Evolutionary conservation across 345 rosid genomes (phyloP), one percentile per base, ranked within the genome.

Genomic region (Salix koriyanagi): DNA sequence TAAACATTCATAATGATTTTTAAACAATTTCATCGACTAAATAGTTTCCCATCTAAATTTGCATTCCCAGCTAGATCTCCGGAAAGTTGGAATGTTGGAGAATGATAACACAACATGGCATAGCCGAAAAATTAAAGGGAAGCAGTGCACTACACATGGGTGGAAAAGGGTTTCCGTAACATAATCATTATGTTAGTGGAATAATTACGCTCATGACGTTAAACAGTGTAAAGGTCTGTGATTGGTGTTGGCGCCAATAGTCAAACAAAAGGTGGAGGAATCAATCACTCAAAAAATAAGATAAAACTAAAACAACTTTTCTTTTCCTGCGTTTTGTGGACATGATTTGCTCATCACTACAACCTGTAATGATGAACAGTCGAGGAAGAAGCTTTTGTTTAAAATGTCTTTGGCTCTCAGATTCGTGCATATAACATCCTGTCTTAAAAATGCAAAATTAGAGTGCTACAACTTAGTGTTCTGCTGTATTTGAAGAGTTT

Each of bases 131-230:
- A 61, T 21, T 36, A 74, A 75, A 23, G 41, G 16, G 7, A 10
- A 6, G 42, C 28, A 16, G 13, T 23, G 64, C 64, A 32, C 15
- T 74, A 72, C 77, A 68, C 80, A 73, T 73, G 80, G 77, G 42
- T 65, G 34, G 61, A 14, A 72, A 76, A 42, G 32, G 26, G 42
- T 68, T 74, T 73, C 78, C 70, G 15, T 16, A 61, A 32, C 80
- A 37, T 67, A 81, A 81, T 76, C 80, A 81, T 81, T 81, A 44
- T 70, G 74, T 66, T 67, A 61, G 64, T 44, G 64, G 80, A 76
- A 76, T 72, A 48, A 73, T 30, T 34, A 37, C 48, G 65, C 50
- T 76, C 68, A 44, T 76, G 42, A 58, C 26, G 41, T 15, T 61
- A 70, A 11, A 69, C 67, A 74, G 78, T 62, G 78, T 46, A 76